Base-by-base conservation (phyloP, 2,329 filamentous ascomycete species). In the Aspergillus brasiliensis region DNA sequence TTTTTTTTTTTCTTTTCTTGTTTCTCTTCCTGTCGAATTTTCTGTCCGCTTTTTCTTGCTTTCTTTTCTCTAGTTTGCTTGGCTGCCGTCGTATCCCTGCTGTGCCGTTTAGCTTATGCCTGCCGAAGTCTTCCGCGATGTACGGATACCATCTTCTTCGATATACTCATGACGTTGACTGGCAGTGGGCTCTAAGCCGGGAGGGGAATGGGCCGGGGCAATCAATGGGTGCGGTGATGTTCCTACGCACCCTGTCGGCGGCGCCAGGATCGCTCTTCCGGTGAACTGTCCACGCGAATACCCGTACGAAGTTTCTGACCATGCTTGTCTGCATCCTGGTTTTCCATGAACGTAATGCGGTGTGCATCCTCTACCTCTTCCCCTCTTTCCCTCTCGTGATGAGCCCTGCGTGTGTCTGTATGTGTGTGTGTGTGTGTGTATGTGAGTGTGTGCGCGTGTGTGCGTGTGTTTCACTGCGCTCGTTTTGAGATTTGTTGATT, bases 1-100 rank as follows among this genome's bases (percentile, higher is more conserved):
- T 34, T 34, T 34, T 34, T 47, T 19, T n/a, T 56, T 46, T 59
- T 59, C 19, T 57, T 59, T 59, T 62, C 54, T 62, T 62, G 52
- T 54, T 61, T 49, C 5, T 17, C 8, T 23, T 31, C 3, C 15
- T 8, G n/a, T 15, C 8, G n/a, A n/a, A n/a, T n/a, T n/a, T n/a
- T n/a, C 3, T 15, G 7, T 44, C 15, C 40, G 13, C 57, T 59
- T 59, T 62, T 56, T 62, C 60, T 51, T 53, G 59, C 44, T 8
- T 42, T 11, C 7, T 40, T 10, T 8, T 11, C 23, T n/a, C 6
- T 15, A 15, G 8, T 31, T 17, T 21, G 40, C 23, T 40, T 34
- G 51, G 34, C 52, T 19, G 15, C 31, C 25, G n/a, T 55, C 23
- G 52, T n/a, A 19, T 10, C 23, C 19, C 52, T 46, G 52, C 28